phyloP scores from a whole-genome alignment of 2,329 filamentous ascomycete species.

The Epichloe amarillans region DNA sequence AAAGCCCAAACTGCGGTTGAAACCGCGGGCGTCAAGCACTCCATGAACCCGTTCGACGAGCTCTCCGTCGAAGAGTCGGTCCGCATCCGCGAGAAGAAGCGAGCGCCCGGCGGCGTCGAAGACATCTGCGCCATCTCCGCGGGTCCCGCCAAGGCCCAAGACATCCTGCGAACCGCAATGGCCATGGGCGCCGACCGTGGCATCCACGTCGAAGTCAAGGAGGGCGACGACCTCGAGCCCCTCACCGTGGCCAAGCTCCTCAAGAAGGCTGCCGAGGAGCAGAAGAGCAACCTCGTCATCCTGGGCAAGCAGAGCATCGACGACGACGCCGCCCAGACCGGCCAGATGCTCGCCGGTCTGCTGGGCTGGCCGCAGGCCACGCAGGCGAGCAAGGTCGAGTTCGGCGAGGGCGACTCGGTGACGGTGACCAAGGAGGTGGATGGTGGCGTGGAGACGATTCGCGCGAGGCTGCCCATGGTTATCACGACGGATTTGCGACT shows the following conservation, averaged over 20 bases:
- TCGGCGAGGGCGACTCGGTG: conserved; percentile 56
- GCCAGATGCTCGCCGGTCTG: conserved; percentile 91
- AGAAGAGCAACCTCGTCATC: conserved; percentile 84
- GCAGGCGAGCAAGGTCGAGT: conserved; percentile 73
- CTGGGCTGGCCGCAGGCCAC: conserved; percentile 91
- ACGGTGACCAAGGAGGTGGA: conserved; percentile 87
- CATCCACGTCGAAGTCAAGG: conserved; percentile 73
- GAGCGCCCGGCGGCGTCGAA: conserved; percentile 59
- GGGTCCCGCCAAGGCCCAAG: conserved; percentile 74
- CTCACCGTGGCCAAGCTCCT: conserved; percentile 87
- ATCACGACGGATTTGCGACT: conserved; percentile 90
- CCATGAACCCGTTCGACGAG: conserved; percentile 98
- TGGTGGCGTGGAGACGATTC: conserved; percentile 83
- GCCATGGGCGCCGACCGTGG: conserved; percentile 94
- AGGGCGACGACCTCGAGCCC: conserved; percentile 70
- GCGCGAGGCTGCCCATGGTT: conserved; percentile 75
- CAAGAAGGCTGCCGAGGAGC: conserved; percentile 61
- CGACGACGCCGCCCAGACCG: conserved; percentile 89
- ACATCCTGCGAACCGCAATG: conserved; percentile 91
- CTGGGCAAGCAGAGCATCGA: conserved; percentile 98
- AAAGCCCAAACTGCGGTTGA: conserved; percentile 75
- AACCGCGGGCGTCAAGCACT: conserved; percentile 87
- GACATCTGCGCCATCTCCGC: conserved; percentile 86
- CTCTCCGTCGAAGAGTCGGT: conserved; percentile 94
- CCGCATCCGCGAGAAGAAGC: conserved; percentile 79